Evolutionary conservation across 768 basidiomycete species (phyloP).

Genomic region (Sutorius australiensis): DNA sequence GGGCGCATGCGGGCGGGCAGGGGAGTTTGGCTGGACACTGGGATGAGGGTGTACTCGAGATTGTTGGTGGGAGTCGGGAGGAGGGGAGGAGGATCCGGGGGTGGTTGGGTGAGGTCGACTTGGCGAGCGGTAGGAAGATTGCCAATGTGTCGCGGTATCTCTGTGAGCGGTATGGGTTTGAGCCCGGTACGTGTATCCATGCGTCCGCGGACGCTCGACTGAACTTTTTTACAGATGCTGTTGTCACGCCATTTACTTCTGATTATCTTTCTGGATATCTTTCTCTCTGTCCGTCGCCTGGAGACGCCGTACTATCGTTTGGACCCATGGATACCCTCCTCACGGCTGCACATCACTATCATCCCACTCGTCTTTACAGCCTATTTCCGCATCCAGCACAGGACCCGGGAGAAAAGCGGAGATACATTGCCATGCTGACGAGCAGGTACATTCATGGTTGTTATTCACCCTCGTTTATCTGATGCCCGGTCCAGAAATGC

Average conservation of each 20-base stretch:
- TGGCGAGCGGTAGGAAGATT: slow-evolving; percentile 56
- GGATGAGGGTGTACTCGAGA: slow-evolving; percentile 77
- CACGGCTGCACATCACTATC: slow-evolving; percentile 69
- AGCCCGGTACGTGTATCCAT: slow-evolving; percentile 48
- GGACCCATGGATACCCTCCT: slow-evolving; percentile 79
- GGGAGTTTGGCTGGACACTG: slow-evolving; percentile 48
- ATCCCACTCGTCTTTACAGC: slow-evolving; percentile 70
- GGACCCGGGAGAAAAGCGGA: slow-evolving; percentile 65
- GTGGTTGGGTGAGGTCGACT: slow-evolving; percentile 82
- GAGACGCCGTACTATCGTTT: slow-evolving; percentile 75
- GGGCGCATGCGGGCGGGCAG: slow-evolving; percentile 47
- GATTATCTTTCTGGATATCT: slow-evolving; percentile 76
- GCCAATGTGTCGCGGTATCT: slow-evolving; percentile 72
- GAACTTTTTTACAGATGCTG: slow-evolving; percentile 47
- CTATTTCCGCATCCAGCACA: slow-evolving; percentile 82
- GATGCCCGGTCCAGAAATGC: slow-evolving; percentile 54
- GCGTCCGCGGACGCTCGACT: too few species aligned
- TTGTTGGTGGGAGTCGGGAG: slow-evolving; percentile 71
- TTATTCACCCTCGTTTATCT: not conserved
- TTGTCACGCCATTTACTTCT: slow-evolving; percentile 72
- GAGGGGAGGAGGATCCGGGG: slow-evolving; percentile 68
- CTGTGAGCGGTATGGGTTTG: slow-evolving; percentile 78
- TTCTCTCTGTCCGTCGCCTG: slow-evolving; percentile 65
- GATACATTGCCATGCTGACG: slow-evolving; percentile 67
- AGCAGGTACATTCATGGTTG: slow-evolving; percentile 50